A percentile compares a stretch with the other conserved stretches of the same genome.
Conservation (phyloP, 2,329 filamentous ascomycete species). For the Hypoxylon sp. region DNA sequence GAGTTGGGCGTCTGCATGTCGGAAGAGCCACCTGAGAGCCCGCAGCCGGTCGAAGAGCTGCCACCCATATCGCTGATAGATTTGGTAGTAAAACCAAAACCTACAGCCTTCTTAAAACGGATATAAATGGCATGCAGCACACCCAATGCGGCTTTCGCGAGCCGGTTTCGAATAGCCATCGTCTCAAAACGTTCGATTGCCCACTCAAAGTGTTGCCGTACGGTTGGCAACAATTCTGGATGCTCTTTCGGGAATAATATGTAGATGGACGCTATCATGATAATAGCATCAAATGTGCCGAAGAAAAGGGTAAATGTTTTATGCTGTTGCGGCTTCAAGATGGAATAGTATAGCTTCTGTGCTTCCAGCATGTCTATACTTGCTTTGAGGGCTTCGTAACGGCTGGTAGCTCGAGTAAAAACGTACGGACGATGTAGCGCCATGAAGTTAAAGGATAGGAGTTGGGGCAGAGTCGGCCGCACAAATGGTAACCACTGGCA, state of each 20-base stretch:
- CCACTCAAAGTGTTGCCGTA: slow-evolving; percentile 72
- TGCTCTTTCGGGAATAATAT: slow-evolving; percentile 73
- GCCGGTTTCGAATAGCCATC: slow-evolving; percentile 67
- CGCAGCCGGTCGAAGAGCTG: slow-evolving; percentile 27
- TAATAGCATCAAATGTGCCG: slow-evolving; percentile 75
- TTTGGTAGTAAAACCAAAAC: slow-evolving; percentile 51
- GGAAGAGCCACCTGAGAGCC: slow-evolving; percentile 26
- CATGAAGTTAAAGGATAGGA: slow-evolving; percentile 69
- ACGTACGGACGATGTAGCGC: slow-evolving; percentile 74
- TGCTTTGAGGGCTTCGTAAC: slow-evolving; percentile 70
- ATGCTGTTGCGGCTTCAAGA: slow-evolving; percentile 66
- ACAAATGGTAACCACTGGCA: slow-evolving; percentile 66
- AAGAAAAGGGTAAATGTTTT: slow-evolving; percentile 72
- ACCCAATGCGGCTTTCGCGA: slow-evolving; percentile 68
- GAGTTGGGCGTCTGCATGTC: slow-evolving; percentile 40
- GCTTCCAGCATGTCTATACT: slow-evolving; percentile 69
- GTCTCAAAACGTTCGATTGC: slow-evolving; percentile 71
- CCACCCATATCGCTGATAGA: slow-evolving; percentile 28
- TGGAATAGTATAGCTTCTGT: slow-evolving; percentile 66
- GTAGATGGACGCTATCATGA: slow-evolving; percentile 72
- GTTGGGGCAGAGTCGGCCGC: slow-evolving; percentile 64
- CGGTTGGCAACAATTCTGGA: slow-evolving; percentile 61
- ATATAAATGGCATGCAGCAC: slow-evolving; percentile 70
- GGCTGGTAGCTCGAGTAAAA: slow-evolving; percentile 68
- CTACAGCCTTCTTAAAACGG: slow-evolving; percentile 67